These are phyloP conservation scores for Ascochyta viciae-villosae DNA, from an alignment of 2,329 filamentous ascomycete genomes.

Conservation along the genomic window DNA sequence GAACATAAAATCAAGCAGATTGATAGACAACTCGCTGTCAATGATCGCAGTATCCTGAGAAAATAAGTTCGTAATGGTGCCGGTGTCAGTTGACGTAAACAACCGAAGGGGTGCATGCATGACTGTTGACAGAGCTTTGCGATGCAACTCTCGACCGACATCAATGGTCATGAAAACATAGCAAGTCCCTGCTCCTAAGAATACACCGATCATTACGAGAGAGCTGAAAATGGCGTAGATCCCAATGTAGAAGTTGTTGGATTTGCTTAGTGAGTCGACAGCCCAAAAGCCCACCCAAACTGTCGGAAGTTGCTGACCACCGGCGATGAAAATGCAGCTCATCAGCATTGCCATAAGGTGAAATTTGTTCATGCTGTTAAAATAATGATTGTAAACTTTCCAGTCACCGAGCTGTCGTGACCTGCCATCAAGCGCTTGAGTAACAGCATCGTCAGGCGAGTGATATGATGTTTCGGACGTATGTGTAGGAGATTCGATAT, in stretches of 20 bases:
- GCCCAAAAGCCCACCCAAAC: constrained; percentile 6
- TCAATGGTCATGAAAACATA: neutral
- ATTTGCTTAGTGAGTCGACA: neutral
- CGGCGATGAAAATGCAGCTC: neutral
- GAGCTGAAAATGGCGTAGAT: neutral
- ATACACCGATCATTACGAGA: neutral
- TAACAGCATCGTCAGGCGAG: neutral
- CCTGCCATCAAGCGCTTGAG: neutral
- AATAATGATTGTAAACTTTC: constrained; percentile 13
- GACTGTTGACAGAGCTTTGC: neutral
- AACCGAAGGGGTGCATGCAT: constrained; percentile 5
- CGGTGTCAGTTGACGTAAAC: constrained; percentile 2
- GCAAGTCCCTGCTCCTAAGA: neutral
- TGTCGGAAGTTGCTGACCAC: neutral
- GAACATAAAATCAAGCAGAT: constrained; percentile 2
- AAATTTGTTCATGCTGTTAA: neutral
- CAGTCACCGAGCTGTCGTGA: constrained; percentile 9
- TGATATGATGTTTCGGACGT: neutral
- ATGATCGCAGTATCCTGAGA: constrained; percentile 21
- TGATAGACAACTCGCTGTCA: constrained; percentile 11
- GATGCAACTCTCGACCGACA: constrained; percentile 3
- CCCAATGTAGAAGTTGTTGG: constrained; percentile 2
- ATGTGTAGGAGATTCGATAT: neutral
- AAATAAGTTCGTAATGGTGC: constrained; percentile 12
- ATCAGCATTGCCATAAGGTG: neutral